Percentiles rank a stretch among this genome's conserved stretches.
These are phyloP conservation scores for Fusarium anthophilum DNA, from an alignment of 2,329 filamentous ascomycete genomes.

Conservation along the genomic window DNA sequence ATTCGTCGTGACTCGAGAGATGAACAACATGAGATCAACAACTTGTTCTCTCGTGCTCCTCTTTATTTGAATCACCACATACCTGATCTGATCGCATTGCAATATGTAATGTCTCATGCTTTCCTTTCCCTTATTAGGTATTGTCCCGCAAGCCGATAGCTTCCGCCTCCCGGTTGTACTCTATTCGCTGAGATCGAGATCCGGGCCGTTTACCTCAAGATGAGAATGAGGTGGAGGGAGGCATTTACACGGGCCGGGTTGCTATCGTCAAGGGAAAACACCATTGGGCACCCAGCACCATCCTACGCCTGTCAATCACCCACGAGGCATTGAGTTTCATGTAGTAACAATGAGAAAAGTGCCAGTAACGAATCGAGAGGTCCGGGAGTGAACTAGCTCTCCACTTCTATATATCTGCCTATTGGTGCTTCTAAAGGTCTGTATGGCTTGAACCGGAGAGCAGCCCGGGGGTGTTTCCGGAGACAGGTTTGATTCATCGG, in stretches of 20 bases:
- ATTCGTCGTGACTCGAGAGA: neutral
- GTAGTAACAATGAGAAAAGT: constrained; percentile 1
- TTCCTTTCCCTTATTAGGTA: constrained; percentile 6
- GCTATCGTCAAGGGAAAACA: constrained; percentile 1
- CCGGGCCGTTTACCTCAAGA: constrained; percentile 28
- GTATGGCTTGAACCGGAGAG: constrained; percentile 24
- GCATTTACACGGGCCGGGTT: constrained; percentile 10
- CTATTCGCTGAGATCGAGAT: constrained; percentile 23
- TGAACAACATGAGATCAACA: neutral
- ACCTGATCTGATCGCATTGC: neutral
- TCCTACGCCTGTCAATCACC: constrained; percentile 26
- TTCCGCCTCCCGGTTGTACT: constrained; percentile 20
- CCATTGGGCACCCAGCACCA: constrained; percentile 10
- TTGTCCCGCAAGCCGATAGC: constrained; percentile 32
- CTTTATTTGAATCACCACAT: neutral
- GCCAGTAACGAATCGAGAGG: constrained; percentile 11
- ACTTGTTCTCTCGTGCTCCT: neutral
- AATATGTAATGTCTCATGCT: neutral
- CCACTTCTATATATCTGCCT: constrained; percentile 25
- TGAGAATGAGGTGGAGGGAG: constrained; percentile 23
- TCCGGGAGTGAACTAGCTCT: constrained; percentile 3
- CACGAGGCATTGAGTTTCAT: constrained; percentile 22
- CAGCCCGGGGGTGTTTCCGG: constrained; percentile 36
- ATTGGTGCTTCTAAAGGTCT: constrained; percentile 12
- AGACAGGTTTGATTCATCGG: constrained; percentile 26